phyloP scores from a whole-genome alignment of 192 early-diverging fungal genomes.

The Coemansia umbellata region DNA sequence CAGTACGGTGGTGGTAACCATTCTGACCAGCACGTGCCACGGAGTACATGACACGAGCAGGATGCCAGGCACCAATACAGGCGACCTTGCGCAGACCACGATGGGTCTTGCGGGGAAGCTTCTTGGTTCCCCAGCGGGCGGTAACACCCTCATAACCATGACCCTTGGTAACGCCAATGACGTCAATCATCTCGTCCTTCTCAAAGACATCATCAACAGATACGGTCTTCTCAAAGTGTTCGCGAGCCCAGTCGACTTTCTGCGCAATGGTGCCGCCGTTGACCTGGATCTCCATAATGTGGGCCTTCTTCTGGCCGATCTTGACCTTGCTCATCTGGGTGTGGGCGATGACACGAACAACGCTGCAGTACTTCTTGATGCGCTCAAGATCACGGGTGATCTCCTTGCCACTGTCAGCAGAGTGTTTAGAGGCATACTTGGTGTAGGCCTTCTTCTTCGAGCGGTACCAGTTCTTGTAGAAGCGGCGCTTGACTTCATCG shows the following conservation, averaged over 20 bases:
- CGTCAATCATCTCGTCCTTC: slow-evolving; percentile 98
- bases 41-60: slow-evolving; percentile 95
- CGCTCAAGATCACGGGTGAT: slow-evolving; percentile 91
- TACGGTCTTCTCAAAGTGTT: slow-evolving; percentile 97
- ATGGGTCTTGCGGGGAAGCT: slow-evolving; percentile 99
- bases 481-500: slow-evolving; percentile 97
- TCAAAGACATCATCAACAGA: slow-evolving; percentile 87
- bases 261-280: slow-evolving; percentile 95
- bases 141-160: slow-evolving; percentile 99
- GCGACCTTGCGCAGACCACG: slow-evolving; percentile 99
- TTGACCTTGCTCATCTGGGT: slow-evolving; percentile 95
- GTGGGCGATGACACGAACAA: slow-evolving; percentile 97
- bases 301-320: slow-evolving; percentile 98
- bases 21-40: slow-evolving; percentile 99
- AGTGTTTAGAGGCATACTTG: slow-evolving; percentile 98
- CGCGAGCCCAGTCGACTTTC: slow-evolving; percentile 97
- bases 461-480: slow-evolving; percentile 99
- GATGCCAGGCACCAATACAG: slow-evolving; percentile 99
- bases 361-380: slow-evolving; percentile 99
- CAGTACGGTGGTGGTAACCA: slow-evolving; percentile 99
- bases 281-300: slow-evolving; percentile 99
- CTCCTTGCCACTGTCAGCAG: slow-evolving; percentile 76
- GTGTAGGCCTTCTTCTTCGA: slow-evolving; percentile 99
- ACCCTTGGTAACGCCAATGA: slow-evolving; percentile 99
- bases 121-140: slow-evolving; percentile 99